Evolutionary conservation across 805 yeast genomes (phyloP).

Genomic region (Lipomyces oligophaga): DNA sequence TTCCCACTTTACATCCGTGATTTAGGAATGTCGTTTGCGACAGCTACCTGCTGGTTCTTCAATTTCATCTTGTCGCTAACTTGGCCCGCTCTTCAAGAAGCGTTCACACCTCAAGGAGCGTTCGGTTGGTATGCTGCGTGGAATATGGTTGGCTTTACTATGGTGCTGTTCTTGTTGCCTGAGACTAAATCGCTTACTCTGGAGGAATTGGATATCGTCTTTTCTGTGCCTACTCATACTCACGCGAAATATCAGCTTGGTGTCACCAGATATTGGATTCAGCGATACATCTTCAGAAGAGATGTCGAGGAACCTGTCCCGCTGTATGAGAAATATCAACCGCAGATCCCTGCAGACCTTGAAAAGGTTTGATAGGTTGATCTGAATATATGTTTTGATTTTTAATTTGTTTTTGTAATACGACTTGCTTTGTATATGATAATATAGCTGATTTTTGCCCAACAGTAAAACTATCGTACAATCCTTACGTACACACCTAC

Average conservation of each 20-base stretch:
- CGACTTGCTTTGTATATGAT: too few relatives aligned
- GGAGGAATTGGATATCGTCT: slow-evolving; percentile 50
- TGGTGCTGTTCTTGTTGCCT: slow-evolving; percentile 48
- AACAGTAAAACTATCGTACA: too few relatives aligned
- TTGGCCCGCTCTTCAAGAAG: slow-evolving; percentile 67
- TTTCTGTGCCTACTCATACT: slow-evolving; percentile 25
- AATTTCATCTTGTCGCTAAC: slow-evolving; percentile 64
- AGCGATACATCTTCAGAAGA: not conserved
- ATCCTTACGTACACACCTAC: too few relatives aligned
- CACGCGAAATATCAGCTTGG: slow-evolving; percentile 21
- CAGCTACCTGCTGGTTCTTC: slow-evolving; percentile 55
- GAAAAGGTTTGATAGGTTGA: too few relatives aligned
- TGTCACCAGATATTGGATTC: not conserved
- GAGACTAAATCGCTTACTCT: slow-evolving; percentile 60
- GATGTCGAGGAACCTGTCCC: not conserved
- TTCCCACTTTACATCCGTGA: slow-evolving; percentile 76
- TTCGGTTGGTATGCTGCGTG: slow-evolving; percentile 86
- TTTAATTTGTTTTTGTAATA: too few relatives aligned
- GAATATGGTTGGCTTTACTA: slow-evolving; percentile 73
- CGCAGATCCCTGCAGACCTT: too few relatives aligned
- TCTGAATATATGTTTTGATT: too few relatives aligned
- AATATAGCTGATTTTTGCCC: too few relatives aligned
- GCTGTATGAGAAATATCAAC: not conserved
- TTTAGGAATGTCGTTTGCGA: slow-evolving; percentile 74
- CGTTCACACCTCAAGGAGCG: slow-evolving; percentile 77